Base-by-base conservation (phyloP, 768 basidiomycete genomes). In the Collybia mongolica region DNA sequence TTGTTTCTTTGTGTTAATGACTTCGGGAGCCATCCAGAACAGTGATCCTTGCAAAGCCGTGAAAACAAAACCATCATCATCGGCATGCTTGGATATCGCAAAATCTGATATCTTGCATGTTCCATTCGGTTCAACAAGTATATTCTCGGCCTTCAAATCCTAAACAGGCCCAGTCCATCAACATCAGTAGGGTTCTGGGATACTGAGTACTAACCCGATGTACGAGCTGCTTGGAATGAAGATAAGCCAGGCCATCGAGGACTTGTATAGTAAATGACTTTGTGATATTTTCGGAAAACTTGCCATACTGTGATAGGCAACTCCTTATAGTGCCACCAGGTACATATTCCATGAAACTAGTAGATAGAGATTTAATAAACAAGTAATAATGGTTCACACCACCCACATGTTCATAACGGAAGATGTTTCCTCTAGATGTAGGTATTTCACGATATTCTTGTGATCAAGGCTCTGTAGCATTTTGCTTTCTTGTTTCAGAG, bases 11-110 rank as follows among this genome's bases (percentile, higher is more conserved):
- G 88, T 85, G 54, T 91, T 85, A 51, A 93, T 80, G 46, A 96
- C 91, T 72, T 93, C 95, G 0, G 94, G 95, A 7, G 94, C 95
- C 95, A 98, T 98, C 95, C 95, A 98, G 66, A 95, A 98, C 22
- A 97, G 88, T 15, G 93, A 94, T 22, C 96, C 95, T 66, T 93
- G 91, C 88, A 98, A 91, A n/a, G 90, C 89, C 2, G 93, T 95
- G 55, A 81, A 85, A 44, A 88, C 88, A 12, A 81, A 85, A 56
- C 81, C 81, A 43, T 83, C 83, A 48, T 94, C 90, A 53, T 88
- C 90, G 52, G 84, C 92, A 51, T 88, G 81, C 69, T 96, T 97
- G 15, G 93, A 94, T 50, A 98, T 95, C 37, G 95, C 95, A 62
- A 98, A 97, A 69, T 98, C 94, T 3, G 92, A 94, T 47, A 99